Percentiles rank a stretch among this genome's conserved stretches.
Conservation (phyloP, 108 stramenopile genomes). For the Skeletonema potamos region DNA sequence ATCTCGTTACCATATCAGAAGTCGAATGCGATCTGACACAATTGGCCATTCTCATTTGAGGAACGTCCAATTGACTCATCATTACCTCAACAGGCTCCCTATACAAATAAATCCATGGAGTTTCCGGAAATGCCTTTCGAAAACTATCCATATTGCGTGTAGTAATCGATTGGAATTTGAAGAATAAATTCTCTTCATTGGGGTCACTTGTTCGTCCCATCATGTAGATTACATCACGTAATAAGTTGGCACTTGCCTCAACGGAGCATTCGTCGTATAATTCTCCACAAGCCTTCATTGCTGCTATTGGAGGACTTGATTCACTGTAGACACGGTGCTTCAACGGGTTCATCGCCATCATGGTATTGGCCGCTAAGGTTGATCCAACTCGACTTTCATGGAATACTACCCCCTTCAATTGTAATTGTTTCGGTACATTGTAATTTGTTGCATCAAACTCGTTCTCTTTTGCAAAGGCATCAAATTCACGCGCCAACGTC, state of each 20-base stretch:
- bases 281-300: slow-evolving; percentile 67
- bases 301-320: slow-evolving; percentile 70
- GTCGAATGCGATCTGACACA: slow-evolving; percentile 39
- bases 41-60: slow-evolving; percentile 45
- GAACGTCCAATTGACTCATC: slow-evolving; percentile 75
- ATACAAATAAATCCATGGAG: slow-evolving; percentile 94
- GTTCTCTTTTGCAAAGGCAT: slow-evolving; percentile 17
- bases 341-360: slow-evolving; percentile 73
- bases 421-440: slow-evolving; percentile 38
- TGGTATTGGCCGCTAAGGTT: slow-evolving; percentile 93
- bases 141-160: slow-evolving; percentile 66
- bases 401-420: slow-evolving; percentile 85
- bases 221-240: slow-evolving; percentile 66
- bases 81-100: slow-evolving; percentile 95
- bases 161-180: slow-evolving; percentile 94
- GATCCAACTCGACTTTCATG: slow-evolving; percentile 94
- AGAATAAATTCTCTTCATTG: slow-evolving; percentile 78
- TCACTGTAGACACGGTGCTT: slow-evolving; percentile 86
- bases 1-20: slow-evolving; percentile 3
- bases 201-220: slow-evolving; percentile 79
- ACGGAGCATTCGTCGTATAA: slow-evolving; percentile 35
- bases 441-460: slow-evolving; percentile 1
- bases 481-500: slow-evolving; percentile 48
- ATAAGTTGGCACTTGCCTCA: slow-evolving; percentile 47
- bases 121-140: slow-evolving; percentile 84